Conservation (phyloP, 1,284 basidiomycete species). For the Chondrostereum purpureum region DNA sequence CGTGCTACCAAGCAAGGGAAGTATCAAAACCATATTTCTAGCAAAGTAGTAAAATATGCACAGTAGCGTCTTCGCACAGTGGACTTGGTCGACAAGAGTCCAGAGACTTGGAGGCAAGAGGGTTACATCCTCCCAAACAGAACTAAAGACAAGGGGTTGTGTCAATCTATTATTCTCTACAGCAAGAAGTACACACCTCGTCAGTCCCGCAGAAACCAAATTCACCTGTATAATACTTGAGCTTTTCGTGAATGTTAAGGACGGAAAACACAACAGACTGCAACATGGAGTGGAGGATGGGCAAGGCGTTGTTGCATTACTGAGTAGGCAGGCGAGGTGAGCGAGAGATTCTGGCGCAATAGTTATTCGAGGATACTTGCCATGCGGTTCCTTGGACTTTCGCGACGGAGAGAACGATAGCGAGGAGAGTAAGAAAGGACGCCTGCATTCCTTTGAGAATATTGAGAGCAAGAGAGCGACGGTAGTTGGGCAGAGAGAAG, state of each 20-base stretch:
- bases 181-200: neutral
- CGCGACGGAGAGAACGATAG: neutral
- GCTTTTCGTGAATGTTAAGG: neutral
- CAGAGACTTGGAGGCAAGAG: conserved; percentile 56
- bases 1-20: conserved; percentile 35
- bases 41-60: conserved; percentile 29
- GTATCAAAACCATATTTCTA: too few species aligned
- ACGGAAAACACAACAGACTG: neutral
- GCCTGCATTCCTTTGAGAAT: neutral
- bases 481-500: too few species aligned
- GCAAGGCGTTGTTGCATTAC: neutral
- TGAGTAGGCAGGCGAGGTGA: too few species aligned
- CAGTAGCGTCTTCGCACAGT: conserved; percentile 58
- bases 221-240: neutral
- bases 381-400: neutral
- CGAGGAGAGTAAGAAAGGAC: neutral
- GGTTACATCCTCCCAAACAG: conserved; percentile 80
- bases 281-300: conserved; percentile 1
- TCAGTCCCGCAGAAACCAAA: conserved; percentile 1
- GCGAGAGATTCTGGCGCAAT: too few species aligned
- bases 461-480: neutral
- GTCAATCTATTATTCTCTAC: conserved; percentile 3
- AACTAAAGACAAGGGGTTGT: too few species aligned
- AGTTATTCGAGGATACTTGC: too few species aligned
- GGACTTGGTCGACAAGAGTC: conserved; percentile 69